Conservation (phyloP, 345 rosid genomes). For the Populus alba region DNA sequence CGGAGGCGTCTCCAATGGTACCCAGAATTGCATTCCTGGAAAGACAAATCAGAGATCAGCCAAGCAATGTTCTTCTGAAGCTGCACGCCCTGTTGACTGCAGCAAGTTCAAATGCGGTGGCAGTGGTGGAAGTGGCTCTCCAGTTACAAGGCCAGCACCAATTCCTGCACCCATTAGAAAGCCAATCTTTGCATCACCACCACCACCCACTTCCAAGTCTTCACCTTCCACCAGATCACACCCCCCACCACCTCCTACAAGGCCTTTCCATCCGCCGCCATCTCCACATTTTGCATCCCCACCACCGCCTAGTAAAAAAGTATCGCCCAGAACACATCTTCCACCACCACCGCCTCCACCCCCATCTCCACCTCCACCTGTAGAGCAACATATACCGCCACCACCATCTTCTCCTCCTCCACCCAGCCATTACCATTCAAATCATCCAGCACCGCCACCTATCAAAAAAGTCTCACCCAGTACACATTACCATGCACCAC, state of each 20-base stretch:
- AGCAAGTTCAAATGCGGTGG: conserved; percentile 48
- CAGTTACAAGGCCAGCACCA: conserved; percentile 35
- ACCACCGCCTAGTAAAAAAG: conserved; percentile 26
- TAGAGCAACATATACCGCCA: conserved; percentile 2
- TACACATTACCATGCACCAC: conserved; percentile 30
- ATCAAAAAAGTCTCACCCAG: conserved; percentile 38
- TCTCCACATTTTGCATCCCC: conserved; percentile 29
- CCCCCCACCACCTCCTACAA: conserved; percentile 39
- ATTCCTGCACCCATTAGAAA: conserved; percentile 8
- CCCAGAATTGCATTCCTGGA: conserved; percentile 50
- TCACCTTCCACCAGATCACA: conserved; percentile 45
- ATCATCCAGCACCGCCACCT: conserved; percentile 44
- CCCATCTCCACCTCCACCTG: conserved; percentile 19
- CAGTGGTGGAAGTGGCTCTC: conserved; percentile 10
- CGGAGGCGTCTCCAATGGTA: conserved; percentile 29
- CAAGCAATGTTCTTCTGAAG: conserved; percentile 47
- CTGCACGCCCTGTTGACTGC: conserved; percentile 58
- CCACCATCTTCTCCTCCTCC: conserved; percentile 13
- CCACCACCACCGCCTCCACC: conserved; percentile 37
- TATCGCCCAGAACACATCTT: conserved; percentile 30
- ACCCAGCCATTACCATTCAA: conserved; percentile 17
- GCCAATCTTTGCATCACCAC: conserved; percentile 12
- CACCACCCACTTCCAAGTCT: conserved; percentile 45
- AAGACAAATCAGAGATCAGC: conserved; percentile 50
- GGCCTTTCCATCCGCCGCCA: conserved; percentile 35